A percentile compares a stretch with the other conserved stretches of the same genome.
Evolutionary conservation across 441 rosid species (phyloP).

Genomic region (Kokia cookei): DNA sequence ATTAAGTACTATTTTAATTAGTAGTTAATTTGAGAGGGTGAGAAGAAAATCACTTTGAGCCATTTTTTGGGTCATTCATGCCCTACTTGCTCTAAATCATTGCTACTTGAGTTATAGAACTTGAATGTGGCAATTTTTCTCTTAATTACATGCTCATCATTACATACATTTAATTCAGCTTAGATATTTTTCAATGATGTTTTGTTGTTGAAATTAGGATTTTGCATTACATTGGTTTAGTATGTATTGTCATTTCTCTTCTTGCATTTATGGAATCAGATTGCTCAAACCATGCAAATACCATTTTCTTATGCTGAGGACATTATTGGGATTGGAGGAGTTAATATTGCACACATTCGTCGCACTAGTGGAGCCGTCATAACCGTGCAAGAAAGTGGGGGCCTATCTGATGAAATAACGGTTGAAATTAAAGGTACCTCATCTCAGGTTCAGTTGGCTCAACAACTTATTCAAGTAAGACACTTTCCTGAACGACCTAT

Average conservation of each 20-base stretch:
- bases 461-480: conserved; percentile 57
- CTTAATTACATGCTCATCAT: neutral
- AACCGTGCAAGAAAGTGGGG: conserved; percentile 56
- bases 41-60: neutral
- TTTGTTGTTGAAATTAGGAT: neutral
- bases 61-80: neutral
- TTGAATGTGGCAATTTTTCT: neutral
- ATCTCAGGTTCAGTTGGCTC: conserved; percentile 58
- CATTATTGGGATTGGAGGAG: conserved; percentile 62
- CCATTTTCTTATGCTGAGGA: conserved; percentile 68
- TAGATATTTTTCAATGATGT: neutral
- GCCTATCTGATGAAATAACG: conserved; percentile 55
- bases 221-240: neutral
- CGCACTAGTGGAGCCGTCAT: conserved; percentile 54
- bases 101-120: neutral
- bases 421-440: conserved; percentile 65
- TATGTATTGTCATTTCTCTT: neutral
- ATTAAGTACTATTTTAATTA: neutral
- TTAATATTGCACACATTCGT: conserved; percentile 61
- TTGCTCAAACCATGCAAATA: conserved; percentile 66
- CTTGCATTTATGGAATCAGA: conserved; percentile 23
- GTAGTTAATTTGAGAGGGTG: neutral
- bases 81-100: neutral
- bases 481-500: neutral
- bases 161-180: neutral